Conservation (phyloP, 2,329 filamentous ascomycete genomes). For the Fusarium solani-melongenae region DNA sequence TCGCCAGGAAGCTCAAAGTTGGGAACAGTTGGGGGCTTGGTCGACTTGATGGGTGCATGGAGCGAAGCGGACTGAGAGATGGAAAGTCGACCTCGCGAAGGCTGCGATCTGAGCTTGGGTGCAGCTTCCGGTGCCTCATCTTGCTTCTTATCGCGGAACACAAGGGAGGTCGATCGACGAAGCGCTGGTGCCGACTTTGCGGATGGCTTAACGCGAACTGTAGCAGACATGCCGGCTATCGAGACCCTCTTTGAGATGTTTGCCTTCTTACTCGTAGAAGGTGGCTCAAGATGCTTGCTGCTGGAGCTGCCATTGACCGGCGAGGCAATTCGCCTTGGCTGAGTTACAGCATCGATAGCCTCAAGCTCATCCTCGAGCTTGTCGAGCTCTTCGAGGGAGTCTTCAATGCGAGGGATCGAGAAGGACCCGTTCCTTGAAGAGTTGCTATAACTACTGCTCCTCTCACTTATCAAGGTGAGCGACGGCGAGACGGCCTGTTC, state of each 20-base stretch:
- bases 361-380: constrained; percentile 71
- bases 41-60: constrained; percentile 62
- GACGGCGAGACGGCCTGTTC: constrained; percentile 50
- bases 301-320: constrained; percentile 30
- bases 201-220: constrained; percentile 55
- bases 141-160: constrained; percentile 46
- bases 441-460: constrained; percentile 49
- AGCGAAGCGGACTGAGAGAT: constrained; percentile 40
- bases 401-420: constrained; percentile 66
- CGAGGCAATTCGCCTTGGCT: constrained; percentile 47
- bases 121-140: constrained; percentile 22
- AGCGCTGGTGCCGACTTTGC: constrained; percentile 51
- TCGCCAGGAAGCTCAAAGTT: constrained; percentile 73
- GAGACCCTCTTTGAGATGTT: constrained; percentile 42
- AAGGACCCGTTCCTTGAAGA: constrained; percentile 47
- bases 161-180: constrained; percentile 57
- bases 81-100: constrained; percentile 34
- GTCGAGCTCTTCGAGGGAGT: constrained; percentile 72
- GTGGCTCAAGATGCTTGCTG: constrained; percentile 31
- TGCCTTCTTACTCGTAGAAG: constrained; percentile 19
- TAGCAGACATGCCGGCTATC: constrained; percentile 50
- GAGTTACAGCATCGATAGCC: constrained; percentile 57
- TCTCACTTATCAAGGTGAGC: constrained; percentile 45
- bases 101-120: constrained; percentile 22
- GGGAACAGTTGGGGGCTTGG: constrained; percentile 64